phyloP scores from a whole-genome alignment of 345 rosid species.

The Psidium guajava region DNA sequence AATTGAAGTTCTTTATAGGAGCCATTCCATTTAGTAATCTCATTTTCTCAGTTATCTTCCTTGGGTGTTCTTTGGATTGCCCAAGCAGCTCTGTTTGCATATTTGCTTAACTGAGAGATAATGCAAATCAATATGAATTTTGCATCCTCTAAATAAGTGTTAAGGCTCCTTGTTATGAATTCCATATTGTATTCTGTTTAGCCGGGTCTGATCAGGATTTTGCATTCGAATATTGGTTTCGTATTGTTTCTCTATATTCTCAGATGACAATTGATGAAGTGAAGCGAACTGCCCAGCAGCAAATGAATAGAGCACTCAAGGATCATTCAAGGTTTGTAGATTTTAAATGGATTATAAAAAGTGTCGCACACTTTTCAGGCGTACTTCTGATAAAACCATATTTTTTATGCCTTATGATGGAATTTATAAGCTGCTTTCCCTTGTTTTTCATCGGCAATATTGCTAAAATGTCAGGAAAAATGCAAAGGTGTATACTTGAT shows the following conservation, averaged over 20 bases:
- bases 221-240: neutral
- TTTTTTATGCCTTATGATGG: neutral
- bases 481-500: neutral
- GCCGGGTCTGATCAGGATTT: neutral
- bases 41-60: neutral
- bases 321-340: constrained; percentile 68
- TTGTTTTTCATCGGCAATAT: neutral
- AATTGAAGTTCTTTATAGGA: neutral
- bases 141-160: neutral
- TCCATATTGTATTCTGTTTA: neutral
- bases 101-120: neutral
- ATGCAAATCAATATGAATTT: neutral
- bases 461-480: neutral
- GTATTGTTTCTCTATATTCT: neutral
- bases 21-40: neutral
- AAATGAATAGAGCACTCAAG: constrained; percentile 81
- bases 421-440: neutral
- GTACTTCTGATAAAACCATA: neutral
- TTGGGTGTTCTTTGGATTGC: neutral
- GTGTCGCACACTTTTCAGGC: neutral
- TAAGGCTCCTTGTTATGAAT: neutral
- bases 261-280: constrained; percentile 96
- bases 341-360: neutral
- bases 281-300: constrained; percentile 92
- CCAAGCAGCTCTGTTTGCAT: neutral